phyloP scores from a whole-genome alignment of 495 filamentous ascomycete genomes.

The Xylona heveae region DNA sequence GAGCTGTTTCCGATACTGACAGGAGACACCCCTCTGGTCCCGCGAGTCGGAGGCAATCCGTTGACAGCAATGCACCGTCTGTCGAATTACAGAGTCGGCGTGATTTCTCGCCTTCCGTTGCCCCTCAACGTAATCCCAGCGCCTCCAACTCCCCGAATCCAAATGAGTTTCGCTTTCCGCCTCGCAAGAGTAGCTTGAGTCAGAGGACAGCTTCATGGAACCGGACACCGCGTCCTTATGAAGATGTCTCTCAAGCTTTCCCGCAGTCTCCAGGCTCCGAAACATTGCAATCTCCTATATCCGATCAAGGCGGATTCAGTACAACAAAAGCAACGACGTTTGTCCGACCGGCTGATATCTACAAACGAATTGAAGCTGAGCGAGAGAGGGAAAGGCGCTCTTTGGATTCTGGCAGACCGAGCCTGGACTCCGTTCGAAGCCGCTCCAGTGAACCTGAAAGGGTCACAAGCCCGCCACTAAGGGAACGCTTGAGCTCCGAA shows the following conservation, averaged over 20 bases:
- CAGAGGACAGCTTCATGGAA: slow-evolving; percentile 8
- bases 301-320: neutral
- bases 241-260: slow-evolving; percentile 9
- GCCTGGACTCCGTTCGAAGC: slow-evolving; percentile 12
- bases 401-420: slow-evolving; percentile 23
- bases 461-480: too few relatives aligned
- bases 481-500: slow-evolving; percentile 7
- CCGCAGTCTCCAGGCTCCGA: slow-evolving; percentile 8
- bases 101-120: slow-evolving; percentile 1
- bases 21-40: neutral
- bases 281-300: slow-evolving; percentile 1
- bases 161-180: slow-evolving; percentile 21
- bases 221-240: slow-evolving; percentile 13
- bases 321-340: slow-evolving; percentile 30
- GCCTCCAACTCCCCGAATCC: slow-evolving; percentile 1
- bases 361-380: slow-evolving; percentile 50
- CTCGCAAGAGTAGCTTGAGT: slow-evolving; percentile 38
- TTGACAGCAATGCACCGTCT: slow-evolving; percentile 9
- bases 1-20: slow-evolving; percentile 2
- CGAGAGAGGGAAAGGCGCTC: slow-evolving; percentile 30
- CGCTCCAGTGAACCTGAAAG: slow-evolving; percentile 2
- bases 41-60: slow-evolving; percentile 8
- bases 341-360: slow-evolving; percentile 60
- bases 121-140: neutral
- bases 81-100: slow-evolving; percentile 13